Evolutionary conservation across 1,284 basidiomycete genomes (phyloP).

Genomic region (Paramarasmius palmivorus): DNA sequence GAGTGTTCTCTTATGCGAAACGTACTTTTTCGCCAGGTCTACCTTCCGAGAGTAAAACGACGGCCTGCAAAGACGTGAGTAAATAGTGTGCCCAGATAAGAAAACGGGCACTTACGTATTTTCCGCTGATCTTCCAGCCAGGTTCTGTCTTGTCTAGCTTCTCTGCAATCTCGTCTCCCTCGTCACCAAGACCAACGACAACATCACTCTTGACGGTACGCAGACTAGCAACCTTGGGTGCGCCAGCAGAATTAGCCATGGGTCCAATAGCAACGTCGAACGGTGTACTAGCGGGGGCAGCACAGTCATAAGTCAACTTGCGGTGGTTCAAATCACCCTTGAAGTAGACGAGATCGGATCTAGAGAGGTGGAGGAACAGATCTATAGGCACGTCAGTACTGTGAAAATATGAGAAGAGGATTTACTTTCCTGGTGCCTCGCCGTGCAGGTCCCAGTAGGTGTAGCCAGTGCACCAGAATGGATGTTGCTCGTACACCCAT

Average conservation of each 20-base stretch:
- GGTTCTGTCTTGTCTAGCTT: constrained; percentile 85
- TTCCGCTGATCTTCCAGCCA: constrained; percentile 97
- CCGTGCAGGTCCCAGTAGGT: constrained; percentile 91
- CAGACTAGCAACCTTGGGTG: constrained; percentile 84
- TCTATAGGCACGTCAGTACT: too few species aligned
- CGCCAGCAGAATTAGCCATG: constrained; percentile 86
- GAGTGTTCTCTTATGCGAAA: constrained; percentile 56
- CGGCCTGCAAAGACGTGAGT: constrained; percentile 52
- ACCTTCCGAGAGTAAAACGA: constrained; percentile 84
- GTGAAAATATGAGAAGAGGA: too few species aligned
- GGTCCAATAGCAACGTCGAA: constrained; percentile 94
- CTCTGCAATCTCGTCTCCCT: constrained; percentile 77
- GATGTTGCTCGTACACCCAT: constrained; percentile 96
- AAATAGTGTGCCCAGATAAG: constrained; percentile 4
- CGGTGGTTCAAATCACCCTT: constrained; percentile 96
- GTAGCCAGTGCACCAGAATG: constrained; percentile 96
- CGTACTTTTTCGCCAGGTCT: constrained; percentile 81
- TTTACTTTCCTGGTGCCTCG: constrained; percentile 88
- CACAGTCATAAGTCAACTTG: constrained; percentile 91
- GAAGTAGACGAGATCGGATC: constrained; percentile 92
- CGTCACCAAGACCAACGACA: constrained; percentile 67
- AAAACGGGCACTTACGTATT: constrained; percentile 69
- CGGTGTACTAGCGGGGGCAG: constrained; percentile 87
- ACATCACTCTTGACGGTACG: constrained; percentile 90
- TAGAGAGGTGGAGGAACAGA: constrained; percentile 90